Percentiles rank a stretch among this genome's conserved stretches.
Evolutionary conservation across 441 rosid genomes (phyloP).

Genomic region (Populus trichocarpa): DNA sequence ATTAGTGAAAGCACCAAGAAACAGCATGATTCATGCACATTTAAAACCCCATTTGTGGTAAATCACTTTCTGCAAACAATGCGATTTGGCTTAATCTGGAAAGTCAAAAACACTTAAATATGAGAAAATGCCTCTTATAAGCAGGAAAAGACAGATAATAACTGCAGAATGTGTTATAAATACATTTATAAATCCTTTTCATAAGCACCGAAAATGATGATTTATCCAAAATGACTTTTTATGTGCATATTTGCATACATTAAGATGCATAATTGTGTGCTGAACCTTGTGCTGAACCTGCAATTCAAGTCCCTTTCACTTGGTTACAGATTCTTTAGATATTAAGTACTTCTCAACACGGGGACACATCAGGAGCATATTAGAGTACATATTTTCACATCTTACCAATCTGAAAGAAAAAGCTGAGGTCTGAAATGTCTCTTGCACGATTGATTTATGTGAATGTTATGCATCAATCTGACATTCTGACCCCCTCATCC

Average conservation of each 20-base stretch:
- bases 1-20: neutral
- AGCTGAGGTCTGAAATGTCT: no score
- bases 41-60: neutral
- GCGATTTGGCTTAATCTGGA: neutral
- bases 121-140: neutral
- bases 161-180: neutral
- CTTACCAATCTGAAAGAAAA: neutral
- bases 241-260: neutral
- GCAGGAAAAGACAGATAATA: slow-evolving; percentile 1
- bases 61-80: neutral
- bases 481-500: neutral
- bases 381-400: neutral
- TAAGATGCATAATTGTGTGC: neutral
- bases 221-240: neutral
- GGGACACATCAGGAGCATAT: no score
- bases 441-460: neutral
- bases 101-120: neutral
- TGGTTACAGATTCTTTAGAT: neutral
- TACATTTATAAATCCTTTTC: neutral
- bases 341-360: no score
- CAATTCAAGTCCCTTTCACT: neutral
- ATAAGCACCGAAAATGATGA: neutral
- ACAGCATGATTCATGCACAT: slow-evolving; percentile 1
- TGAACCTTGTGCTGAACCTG: no score
- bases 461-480: neutral